Evolutionary conservation across 192 early-diverging fungal species (phyloP).

Genomic region (Phlyctochytrium planicorne): DNA sequence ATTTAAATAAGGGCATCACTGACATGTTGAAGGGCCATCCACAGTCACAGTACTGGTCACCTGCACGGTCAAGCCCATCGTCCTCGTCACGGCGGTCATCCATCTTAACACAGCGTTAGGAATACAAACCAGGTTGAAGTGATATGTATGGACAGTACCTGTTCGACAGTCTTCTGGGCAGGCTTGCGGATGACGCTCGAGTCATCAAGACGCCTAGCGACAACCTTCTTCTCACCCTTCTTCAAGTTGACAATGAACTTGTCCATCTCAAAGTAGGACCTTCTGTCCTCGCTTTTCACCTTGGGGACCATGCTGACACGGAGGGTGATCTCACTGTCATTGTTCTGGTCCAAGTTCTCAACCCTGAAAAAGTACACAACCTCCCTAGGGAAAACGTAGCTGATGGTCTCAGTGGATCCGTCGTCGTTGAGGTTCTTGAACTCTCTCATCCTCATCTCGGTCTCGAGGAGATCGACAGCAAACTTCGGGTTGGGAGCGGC

Average conservation of each 20-base stretch:
- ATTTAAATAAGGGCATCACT: too few relatives aligned
- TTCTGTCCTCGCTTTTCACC: conserved; percentile 12
- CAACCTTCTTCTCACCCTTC: conserved; percentile 7
- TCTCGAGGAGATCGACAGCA: conserved; percentile 4
- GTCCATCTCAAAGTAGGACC: conserved; percentile 27
- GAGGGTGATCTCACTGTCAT: conserved; percentile 9
- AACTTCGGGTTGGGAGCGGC: neutral
- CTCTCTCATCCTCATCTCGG: conserved; percentile 7
- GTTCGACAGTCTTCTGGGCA: conserved; percentile 17
- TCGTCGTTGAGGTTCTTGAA: conserved; percentile 8
- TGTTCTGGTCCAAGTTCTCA: conserved; percentile 11
- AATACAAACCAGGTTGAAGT: too few relatives aligned
- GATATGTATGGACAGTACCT: conserved; percentile 3
- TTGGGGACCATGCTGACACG: conserved; percentile 7
- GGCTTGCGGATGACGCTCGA: conserved; percentile 20
- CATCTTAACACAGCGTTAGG: too few relatives aligned
- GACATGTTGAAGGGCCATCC: conserved; percentile 23
- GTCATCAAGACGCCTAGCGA: conserved; percentile 11
- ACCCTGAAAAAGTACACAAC: conserved; percentile 22
- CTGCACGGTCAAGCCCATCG: neutral
- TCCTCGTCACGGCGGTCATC: conserved; percentile 1
- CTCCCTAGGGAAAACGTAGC: conserved; percentile 16
- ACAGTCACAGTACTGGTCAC: conserved; percentile 21
- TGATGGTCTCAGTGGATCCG: conserved; percentile 8
- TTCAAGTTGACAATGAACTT: conserved; percentile 20